Evolutionary conservation across 805 yeast species (phyloP).

Genomic region (Lipomyces lipofer): DNA sequence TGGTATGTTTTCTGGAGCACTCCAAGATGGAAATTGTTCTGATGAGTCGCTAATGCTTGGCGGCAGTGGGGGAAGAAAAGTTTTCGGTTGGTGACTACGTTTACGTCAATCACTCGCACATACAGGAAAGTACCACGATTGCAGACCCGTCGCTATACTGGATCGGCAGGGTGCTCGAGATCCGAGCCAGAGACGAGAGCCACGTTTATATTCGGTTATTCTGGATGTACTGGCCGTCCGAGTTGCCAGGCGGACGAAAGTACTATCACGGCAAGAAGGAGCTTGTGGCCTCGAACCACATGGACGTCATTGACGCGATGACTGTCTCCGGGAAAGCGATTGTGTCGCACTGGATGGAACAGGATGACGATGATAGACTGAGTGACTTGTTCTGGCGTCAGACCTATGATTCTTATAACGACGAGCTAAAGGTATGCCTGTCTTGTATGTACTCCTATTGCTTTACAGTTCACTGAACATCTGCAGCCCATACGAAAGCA

Average conservation of each 20-base stretch:
- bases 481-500: conserved; percentile 20
- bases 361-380: conserved; percentile 7
- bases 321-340: conserved; percentile 19
- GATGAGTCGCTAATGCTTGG: neutral
- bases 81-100: conserved; percentile 25
- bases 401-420: conserved; percentile 18
- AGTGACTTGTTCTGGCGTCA: conserved; percentile 30
- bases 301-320: conserved; percentile 29
- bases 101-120: conserved; percentile 19
- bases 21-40: no score
- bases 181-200: conserved; percentile 19
- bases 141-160: conserved; percentile 19
- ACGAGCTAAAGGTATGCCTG: conserved; percentile 23
- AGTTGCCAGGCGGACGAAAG: conserved; percentile 26
- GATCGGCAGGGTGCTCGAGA: conserved; percentile 26
- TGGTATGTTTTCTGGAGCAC: conserved; percentile 9
- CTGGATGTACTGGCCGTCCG: conserved; percentile 31
- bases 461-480: neutral
- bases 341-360: conserved; percentile 23
- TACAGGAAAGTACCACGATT: neutral
- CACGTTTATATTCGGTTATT: conserved; percentile 20
- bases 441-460: no score
- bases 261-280: conserved; percentile 28
- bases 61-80: conserved; percentile 21
- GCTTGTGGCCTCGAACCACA: conserved; percentile 27